Evolutionary conservation across 768 basidiomycete genomes (phyloP).

Genomic region (Mycena albidolilacea): DNA sequence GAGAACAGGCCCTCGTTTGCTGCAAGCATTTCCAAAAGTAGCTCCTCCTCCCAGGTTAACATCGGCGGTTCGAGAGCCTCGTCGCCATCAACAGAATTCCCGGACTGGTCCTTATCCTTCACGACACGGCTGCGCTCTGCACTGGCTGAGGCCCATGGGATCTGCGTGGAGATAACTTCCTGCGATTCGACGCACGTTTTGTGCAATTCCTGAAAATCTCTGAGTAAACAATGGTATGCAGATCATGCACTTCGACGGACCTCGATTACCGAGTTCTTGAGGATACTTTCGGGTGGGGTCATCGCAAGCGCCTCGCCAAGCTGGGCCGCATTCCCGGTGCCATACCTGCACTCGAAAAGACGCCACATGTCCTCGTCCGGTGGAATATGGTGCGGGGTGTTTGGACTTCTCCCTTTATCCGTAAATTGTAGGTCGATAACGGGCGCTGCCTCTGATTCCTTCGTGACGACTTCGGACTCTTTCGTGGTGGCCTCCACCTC

Average conservation of each 20-base stretch:
- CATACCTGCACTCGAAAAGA: slow-evolving; percentile 88
- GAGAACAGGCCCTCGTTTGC: slow-evolving; percentile 82
- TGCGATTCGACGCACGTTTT: slow-evolving; percentile 84
- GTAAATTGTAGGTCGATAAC: not conserved
- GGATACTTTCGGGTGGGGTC: slow-evolving; percentile 75
- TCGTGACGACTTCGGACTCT: not conserved
- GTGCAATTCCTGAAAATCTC: slow-evolving; percentile 80
- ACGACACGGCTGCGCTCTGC: slow-evolving; percentile 65
- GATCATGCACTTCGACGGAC: slow-evolving; percentile 55
- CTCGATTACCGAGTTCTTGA: slow-evolving; percentile 77
- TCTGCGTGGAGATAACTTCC: slow-evolving; percentile 88
- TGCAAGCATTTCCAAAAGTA: slow-evolving; percentile 79
- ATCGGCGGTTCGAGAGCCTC: slow-evolving; percentile 52
- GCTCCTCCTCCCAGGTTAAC: slow-evolving; percentile 78
- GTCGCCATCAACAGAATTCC: slow-evolving; percentile 33
- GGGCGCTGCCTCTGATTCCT: not conserved
- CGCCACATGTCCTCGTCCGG: slow-evolving; percentile 88
- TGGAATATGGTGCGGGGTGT: slow-evolving; percentile 55
- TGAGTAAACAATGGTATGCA: not conserved
- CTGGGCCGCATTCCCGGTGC: slow-evolving; percentile 81
- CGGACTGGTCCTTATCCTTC: not conserved
- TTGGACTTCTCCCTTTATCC: not conserved
- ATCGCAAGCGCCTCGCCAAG: slow-evolving; percentile 78
- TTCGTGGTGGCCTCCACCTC: slow-evolving; percentile 45
- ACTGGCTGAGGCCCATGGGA: slow-evolving; percentile 91